A percentile compares a stretch with the other conserved stretches of the same genome.
These are phyloP conservation scores for Agaricales sp. DNA, from an alignment of 1,284 basidiomycete genomes.

Conservation along the genomic window DNA sequence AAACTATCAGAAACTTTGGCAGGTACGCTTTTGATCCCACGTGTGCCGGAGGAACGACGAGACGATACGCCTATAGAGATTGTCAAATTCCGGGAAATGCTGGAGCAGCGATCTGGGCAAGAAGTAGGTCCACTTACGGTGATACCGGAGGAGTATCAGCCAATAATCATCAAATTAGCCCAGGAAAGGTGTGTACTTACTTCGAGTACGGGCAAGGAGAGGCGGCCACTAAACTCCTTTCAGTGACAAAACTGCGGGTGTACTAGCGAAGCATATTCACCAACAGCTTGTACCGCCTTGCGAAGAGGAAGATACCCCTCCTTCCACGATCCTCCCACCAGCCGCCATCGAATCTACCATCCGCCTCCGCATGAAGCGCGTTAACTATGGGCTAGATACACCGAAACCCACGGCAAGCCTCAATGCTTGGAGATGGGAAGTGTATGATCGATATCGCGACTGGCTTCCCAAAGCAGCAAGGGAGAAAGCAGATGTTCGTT, in stretches of 20 bases:
- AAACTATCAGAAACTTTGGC: slow-evolving; percentile 75
- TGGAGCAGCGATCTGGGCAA: slow-evolving; percentile 38
- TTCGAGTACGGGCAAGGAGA: slow-evolving; percentile 4
- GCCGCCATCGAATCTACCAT: slow-evolving; percentile 50
- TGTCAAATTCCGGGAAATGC: slow-evolving; percentile 62
- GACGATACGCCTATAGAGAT: slow-evolving; percentile 35
- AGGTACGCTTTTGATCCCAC: slow-evolving; percentile 34
- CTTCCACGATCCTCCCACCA: slow-evolving; percentile 28
- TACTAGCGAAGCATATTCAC: slow-evolving; percentile 56
- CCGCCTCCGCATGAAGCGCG: slow-evolving; percentile 45
- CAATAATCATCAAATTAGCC: slow-evolving; percentile 69
- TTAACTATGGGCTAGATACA: slow-evolving; percentile 66
- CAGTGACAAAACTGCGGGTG: slow-evolving; percentile 59
- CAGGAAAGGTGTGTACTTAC: slow-evolving; percentile 58
- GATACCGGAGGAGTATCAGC: slow-evolving; percentile 59
- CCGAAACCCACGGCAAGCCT: slow-evolving; percentile 46
- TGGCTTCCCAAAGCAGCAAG: slow-evolving; percentile 64
- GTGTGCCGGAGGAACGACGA: slow-evolving; percentile 2
- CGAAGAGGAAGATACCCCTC: slow-evolving; percentile 35
- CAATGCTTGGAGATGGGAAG: slow-evolving; percentile 86
- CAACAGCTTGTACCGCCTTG: slow-evolving; percentile 46
- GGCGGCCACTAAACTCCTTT: neutral
- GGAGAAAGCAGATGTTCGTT: slow-evolving; percentile 56
- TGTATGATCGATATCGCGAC: slow-evolving; percentile 41
- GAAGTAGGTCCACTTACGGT: slow-evolving; percentile 35